These are phyloP conservation scores for Penicillium goetzii DNA, from an alignment of 495 filamentous ascomycete species.

Conservation along the genomic window DNA sequence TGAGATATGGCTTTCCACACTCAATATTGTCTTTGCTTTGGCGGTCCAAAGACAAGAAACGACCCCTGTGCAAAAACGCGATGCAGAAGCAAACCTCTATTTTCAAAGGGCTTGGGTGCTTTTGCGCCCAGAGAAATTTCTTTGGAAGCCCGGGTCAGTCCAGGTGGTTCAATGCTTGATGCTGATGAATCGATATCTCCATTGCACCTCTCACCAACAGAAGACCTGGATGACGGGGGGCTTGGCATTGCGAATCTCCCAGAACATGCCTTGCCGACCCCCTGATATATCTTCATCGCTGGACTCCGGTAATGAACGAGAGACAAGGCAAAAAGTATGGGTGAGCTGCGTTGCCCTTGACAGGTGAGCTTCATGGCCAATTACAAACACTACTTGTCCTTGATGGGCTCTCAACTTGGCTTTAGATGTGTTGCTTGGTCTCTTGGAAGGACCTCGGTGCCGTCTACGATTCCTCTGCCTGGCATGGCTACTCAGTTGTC, in stretches of 20 bases:
- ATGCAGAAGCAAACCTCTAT: not conserved
- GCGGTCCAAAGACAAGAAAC: not conserved
- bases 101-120: not conserved
- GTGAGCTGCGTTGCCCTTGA: not conserved
- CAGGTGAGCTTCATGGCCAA: not conserved
- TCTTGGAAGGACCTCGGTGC: not conserved
- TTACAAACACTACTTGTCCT: not conserved
- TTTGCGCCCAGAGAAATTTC: not conserved
- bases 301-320: not conserved
- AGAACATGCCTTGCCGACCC: not conserved
- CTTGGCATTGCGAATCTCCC: not conserved
- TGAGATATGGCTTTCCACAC: not conserved
- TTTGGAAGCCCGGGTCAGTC: not conserved
- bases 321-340: not conserved
- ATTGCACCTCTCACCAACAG: not conserved
- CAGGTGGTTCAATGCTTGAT: not conserved
- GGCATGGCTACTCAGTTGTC: not conserved
- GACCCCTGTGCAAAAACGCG: not conserved
- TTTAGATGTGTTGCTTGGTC: slow-evolving; percentile 3
- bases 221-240: not conserved
- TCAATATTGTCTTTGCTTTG: not conserved
- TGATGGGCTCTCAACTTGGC: not conserved
- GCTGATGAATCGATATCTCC: not conserved
- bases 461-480: not conserved
- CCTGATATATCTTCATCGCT: not conserved